A percentile compares a stretch with the other conserved stretches of the same genome.
Conservation (phyloP, 1,284 basidiomycete species). For the Cutaneotrichosporon cavernicola region DNA sequence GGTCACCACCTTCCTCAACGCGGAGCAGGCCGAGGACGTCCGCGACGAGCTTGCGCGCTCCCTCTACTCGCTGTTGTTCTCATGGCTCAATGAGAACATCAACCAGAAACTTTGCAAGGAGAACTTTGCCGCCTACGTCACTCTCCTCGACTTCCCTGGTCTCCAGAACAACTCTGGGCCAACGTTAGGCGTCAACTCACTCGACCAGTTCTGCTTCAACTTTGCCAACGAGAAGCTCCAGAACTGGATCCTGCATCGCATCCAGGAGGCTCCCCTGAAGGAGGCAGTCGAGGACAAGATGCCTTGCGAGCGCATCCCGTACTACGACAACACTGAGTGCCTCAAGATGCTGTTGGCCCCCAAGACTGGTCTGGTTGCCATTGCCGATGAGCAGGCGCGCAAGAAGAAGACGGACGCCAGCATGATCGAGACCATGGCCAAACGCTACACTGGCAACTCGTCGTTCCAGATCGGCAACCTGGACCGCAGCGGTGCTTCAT, state of each 20-base stretch:
- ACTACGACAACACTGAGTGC: conserved; percentile 90
- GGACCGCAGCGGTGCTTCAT: conserved; percentile 75
- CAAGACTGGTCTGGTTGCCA: conserved; percentile 89
- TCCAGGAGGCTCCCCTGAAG: conserved; percentile 68
- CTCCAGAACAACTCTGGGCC: conserved; percentile 73
- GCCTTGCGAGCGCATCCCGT: conserved; percentile 61
- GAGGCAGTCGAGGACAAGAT: conserved; percentile 88
- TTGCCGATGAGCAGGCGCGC: conserved; percentile 94
- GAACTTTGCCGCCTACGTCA: conserved; percentile 86
- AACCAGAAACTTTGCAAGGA: conserved; percentile 91
- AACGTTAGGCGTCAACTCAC: conserved; percentile 72
- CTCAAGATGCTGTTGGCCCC: conserved; percentile 79
- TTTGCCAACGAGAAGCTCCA: conserved; percentile 90
- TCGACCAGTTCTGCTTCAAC: conserved; percentile 96
- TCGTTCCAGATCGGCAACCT: conserved; percentile 77
- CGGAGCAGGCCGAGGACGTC: conserved; percentile 87
- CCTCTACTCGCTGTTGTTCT: conserved; percentile 89
- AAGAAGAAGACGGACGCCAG: conserved; percentile 88
- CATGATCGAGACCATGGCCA: conserved; percentile 91
- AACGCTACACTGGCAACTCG: conserved; percentile 90
- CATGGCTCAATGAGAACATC: conserved; percentile 95
- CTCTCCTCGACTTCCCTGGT: conserved; percentile 95
- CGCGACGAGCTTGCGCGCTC: conserved; percentile 90
- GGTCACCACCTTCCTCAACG: conserved; percentile 92
- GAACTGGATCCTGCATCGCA: conserved; percentile 72